phyloP scores from a whole-genome alignment of 495 filamentous ascomycete genomes.

The Tuber aestivum region DNA sequence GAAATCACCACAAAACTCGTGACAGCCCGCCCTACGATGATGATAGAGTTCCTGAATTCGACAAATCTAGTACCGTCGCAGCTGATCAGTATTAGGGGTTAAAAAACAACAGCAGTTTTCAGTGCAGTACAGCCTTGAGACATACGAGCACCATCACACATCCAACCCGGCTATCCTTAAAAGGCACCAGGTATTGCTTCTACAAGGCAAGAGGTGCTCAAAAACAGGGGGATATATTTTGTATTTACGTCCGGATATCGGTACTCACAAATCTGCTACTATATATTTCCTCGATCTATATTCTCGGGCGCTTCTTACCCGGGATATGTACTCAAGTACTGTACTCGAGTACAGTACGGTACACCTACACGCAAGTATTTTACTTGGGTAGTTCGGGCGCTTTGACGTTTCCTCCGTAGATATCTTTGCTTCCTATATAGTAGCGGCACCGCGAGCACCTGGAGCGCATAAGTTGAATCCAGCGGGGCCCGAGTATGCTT shows the following conservation, averaged over 20 bases:
- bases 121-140: background rate
- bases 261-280: background rate
- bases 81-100: background rate
- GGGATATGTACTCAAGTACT: background rate
- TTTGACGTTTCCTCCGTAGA: background rate
- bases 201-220: background rate
- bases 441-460: background rate
- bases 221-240: background rate
- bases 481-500: background rate
- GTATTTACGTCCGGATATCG: background rate
- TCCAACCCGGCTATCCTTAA: background rate
- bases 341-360: too few species aligned
- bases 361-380: background rate
- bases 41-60: background rate
- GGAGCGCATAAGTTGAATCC: background rate
- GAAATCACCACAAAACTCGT: background rate
- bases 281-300: background rate
- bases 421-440: background rate
- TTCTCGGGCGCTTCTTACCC: background rate
- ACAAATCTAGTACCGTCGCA: background rate
- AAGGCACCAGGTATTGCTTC: background rate
- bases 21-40: background rate
- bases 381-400: background rate
- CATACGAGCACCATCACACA: background rate
- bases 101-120: background rate